phyloP scores from a whole-genome alignment of 164 flowering plant genomes.

The Vitis rupestris region DNA sequence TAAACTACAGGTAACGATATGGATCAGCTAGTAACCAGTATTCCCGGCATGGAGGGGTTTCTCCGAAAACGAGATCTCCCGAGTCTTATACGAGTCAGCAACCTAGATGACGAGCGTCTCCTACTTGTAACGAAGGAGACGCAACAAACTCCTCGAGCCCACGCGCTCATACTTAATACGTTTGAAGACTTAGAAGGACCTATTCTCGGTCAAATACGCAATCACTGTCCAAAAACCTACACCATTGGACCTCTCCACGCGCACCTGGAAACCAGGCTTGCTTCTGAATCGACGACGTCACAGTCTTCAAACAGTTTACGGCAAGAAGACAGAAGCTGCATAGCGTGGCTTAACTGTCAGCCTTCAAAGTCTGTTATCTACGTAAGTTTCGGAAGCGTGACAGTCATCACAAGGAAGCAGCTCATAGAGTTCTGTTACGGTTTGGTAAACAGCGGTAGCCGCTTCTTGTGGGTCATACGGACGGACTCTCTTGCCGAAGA shows the following conservation, averaged over 20 bases:
- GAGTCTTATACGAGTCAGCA: conserved; percentile 19
- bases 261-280: conserved; percentile 12
- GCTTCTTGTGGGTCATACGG: conserved; percentile 55
- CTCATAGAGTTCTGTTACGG: conserved; percentile 55
- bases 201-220: conserved; percentile 10
- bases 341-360: conserved; percentile 51
- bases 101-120: background rate
- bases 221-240: conserved; percentile 26
- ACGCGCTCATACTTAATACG: conserved; percentile 39
- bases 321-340: conserved; percentile 43
- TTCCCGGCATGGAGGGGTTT: conserved; percentile 39
- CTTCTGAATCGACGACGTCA: background rate
- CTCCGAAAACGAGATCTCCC: conserved; percentile 47
- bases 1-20: conserved; percentile 27
- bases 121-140: background rate
- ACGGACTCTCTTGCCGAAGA: conserved; percentile 15
- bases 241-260: conserved; percentile 49
- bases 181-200: conserved; percentile 43
- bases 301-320: conserved; percentile 20
- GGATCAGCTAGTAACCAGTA: conserved; percentile 25
- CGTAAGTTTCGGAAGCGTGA: conserved; percentile 55
- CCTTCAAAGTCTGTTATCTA: conserved; percentile 46
- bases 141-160: conserved; percentile 7
- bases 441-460: conserved; percentile 32
- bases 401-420: conserved; percentile 15